Base-by-base conservation (phyloP, 2,329 filamentous ascomycete species). In the Mollisia scopiformis region DNA sequence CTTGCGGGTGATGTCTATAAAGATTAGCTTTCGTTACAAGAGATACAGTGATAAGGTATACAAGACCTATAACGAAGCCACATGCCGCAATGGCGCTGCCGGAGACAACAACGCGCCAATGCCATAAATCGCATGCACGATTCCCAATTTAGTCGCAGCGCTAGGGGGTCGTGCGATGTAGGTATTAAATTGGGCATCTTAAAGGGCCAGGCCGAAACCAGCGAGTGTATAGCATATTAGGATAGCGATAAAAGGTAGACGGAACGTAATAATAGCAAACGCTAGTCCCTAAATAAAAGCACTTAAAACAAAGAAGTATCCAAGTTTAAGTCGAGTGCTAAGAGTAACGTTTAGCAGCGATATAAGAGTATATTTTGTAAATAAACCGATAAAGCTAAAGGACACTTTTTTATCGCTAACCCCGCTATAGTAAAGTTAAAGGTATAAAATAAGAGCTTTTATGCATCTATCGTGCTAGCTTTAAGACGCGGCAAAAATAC, bases 71-170 rank as follows among this genome's bases (percentile, higher is more conserved):
- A 7, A 60, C 51, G 31, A 60, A 60, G 39, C 58, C 58, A 43
- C 51, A 60, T 2, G 39, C 50, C n/a, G 54, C 37, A 10, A 54
- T 50, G 37, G 59, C 59, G 13, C 51, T 11, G 51, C 25, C 37
- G 57, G 57, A 27, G 57, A 59, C 28, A 25, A 31, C 46, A 59
- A 50, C 1, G 57, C 57, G 19, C 57, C 57, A 39, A 61, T 33
- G 27, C 58, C 58, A 57, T 61, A 61, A 2, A 57, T n/a, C 10
- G 58, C 58, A 57, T 61, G 58, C n/a, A 61, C 16, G 47, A 61
- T 57, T 35, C 58, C 58, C 28, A 61, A 35, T 43, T 61, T 61
- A 21, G 58, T 61, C 19, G 58, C 33, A n/a, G 58, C 52, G 6
- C 27, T 28, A 28, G 58, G 54, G 7, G 57, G 31, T 3, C 58